Base-by-base conservation (phyloP, 768 basidiomycete genomes). In the Plicaturopsis crispa region DNA sequence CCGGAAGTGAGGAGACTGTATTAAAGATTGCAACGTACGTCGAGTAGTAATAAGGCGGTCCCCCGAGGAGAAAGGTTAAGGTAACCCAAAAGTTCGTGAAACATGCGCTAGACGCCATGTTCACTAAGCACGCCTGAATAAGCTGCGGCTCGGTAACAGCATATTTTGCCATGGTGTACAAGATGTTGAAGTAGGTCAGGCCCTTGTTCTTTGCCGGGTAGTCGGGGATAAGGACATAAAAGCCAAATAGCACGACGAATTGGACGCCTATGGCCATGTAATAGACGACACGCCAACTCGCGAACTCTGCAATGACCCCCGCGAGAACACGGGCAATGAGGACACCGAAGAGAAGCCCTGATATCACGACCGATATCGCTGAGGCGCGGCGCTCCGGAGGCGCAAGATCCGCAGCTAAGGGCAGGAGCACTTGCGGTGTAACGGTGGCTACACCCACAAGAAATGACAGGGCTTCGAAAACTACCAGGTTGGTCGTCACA, bases 371-470 rank as follows among this genome's bases (percentile, higher is more conserved):
- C 1, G 84, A 78, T 31, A 94, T 67, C 0, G 88, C 82, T 4
- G 78, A 68, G 0, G 82, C 89, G 19, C 88, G 75, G 16, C 73
- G 71, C 34, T 79, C 69, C 1, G 80, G 75, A 1, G 84, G 78
- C 0, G 88, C 88, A 19, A 93, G 72, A 57, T 94, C 91, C 2
- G 78, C 90, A 0, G 86, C 84, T 33, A 77, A 50, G 0, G 89
- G 75, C 40, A 94, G 75, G 42, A 78, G 60, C 42, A 92, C 77
- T 56, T 86, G 83, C 0, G 84, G 79, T 0, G 77, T 75, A 33
- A 88, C 84, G n/a, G 77, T 79, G 18, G 72, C 61, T 10, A 75
- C 60, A 2, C 89, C 87, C 20, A 85, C 67, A 23, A 91, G 58
- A 62, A 80, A 92, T 11, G 73, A 77, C 4, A 92, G 57, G 0